Evolutionary conservation across 2,329 filamentous ascomycete species (phyloP).

Genomic region (Aspergillus jensenii): DNA sequence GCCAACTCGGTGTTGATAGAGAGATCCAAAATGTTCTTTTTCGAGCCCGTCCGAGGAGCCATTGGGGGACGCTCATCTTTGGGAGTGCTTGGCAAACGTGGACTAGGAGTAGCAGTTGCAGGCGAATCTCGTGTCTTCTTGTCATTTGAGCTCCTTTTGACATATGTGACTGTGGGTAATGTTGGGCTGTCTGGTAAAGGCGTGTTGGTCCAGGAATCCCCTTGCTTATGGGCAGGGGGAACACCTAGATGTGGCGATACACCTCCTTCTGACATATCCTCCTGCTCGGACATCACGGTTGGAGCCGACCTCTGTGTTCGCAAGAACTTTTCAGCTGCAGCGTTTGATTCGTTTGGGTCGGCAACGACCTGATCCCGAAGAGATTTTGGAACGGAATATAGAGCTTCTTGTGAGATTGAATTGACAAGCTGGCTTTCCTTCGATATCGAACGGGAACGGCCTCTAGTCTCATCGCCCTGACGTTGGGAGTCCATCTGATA

Average conservation of each 20-base stretch:
- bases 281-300: slow-evolving; percentile 24
- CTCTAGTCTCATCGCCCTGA: background rate
- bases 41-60: slow-evolving; percentile 22
- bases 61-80: slow-evolving; percentile 15
- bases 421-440: slow-evolving; percentile 7
- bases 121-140: slow-evolving; percentile 13
- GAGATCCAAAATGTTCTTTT: slow-evolving; percentile 41
- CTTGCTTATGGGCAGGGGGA: slow-evolving; percentile 33
- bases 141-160: slow-evolving; percentile 3
- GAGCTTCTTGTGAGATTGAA: slow-evolving; percentile 17
- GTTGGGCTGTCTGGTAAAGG: slow-evolving; percentile 38
- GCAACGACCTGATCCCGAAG: slow-evolving; percentile 1
- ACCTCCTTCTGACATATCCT: slow-evolving; percentile 9
- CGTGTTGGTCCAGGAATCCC: slow-evolving; percentile 30
- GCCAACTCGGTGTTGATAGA: slow-evolving; percentile 43
- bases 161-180: slow-evolving; percentile 23
- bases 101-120: slow-evolving; percentile 2
- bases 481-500: background rate
- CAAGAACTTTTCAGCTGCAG: slow-evolving; percentile 12
- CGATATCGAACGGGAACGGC: slow-evolving; percentile 8
- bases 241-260: slow-evolving; percentile 26
- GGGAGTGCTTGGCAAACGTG: background rate
- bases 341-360: background rate
- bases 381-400: background rate
- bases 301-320: slow-evolving; percentile 34